phyloP scores from a whole-genome alignment of 108 stramenopile species.

The Pseudonitzschia delicatissima region DNA sequence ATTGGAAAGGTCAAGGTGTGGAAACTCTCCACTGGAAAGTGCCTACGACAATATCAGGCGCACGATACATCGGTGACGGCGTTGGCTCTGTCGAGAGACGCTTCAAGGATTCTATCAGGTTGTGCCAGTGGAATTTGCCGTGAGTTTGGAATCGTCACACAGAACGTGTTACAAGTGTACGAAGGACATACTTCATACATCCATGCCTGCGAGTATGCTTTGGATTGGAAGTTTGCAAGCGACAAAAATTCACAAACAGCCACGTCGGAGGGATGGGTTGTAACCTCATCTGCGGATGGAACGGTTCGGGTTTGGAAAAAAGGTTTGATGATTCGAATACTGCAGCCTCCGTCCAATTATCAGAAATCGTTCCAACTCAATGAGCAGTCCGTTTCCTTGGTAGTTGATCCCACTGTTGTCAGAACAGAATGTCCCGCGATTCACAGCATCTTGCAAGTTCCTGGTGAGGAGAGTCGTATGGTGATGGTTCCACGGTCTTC shows the following conservation, averaged over 20 bases:
- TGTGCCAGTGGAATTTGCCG: conserved; percentile 66
- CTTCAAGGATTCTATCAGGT: conserved; percentile 66
- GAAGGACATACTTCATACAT: conserved; percentile 86
- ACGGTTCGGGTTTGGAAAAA: conserved; percentile 84
- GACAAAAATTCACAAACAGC: conserved; percentile 1
- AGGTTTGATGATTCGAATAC: conserved; percentile 14
- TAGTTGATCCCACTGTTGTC: conserved; percentile 35
- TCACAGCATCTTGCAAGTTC: conserved; percentile 57
- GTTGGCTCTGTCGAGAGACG: conserved; percentile 60
- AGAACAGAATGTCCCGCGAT: conserved; percentile 34
- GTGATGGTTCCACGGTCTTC: conserved; percentile 64
- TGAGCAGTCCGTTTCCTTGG: conserved; percentile 16
- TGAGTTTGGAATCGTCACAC: conserved; percentile 76
- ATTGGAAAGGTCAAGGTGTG: conserved; percentile 80
- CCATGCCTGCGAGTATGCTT: conserved; percentile 59
- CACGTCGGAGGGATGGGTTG: conserved; percentile 39
- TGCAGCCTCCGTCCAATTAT: conserved; percentile 15
- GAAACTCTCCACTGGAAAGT: conserved; percentile 74
- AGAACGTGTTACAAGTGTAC: conserved; percentile 82
- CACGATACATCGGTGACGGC: conserved; percentile 63
- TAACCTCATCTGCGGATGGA: conserved; percentile 90
- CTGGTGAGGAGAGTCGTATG: conserved; percentile 54
- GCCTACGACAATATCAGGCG: conserved; percentile 62
- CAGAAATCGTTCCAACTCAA: background rate
- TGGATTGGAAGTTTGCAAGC: conserved; percentile 17